Base-by-base conservation (phyloP, 2,329 filamentous ascomycete species). In the Penicillium fuscoglaucum region DNA sequence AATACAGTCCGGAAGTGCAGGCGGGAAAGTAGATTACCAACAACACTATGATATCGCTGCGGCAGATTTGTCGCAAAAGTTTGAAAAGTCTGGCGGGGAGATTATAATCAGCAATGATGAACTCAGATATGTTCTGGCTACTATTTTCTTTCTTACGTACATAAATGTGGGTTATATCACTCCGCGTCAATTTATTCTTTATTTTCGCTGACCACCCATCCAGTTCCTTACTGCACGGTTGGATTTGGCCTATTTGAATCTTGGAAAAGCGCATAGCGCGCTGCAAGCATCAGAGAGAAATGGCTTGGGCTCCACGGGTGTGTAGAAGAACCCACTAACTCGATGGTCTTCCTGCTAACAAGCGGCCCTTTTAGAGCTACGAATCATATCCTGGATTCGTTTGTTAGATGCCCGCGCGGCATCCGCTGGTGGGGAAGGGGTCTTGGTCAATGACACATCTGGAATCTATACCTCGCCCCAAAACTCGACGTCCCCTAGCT, bases 331-430 rank as follows among this genome's bases (percentile, higher is more conserved):
- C 1, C 15, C 6, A 6, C 33, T 39, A n/a, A 26, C 13, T 35
- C 4, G 4, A 28, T 19, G 6, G 7, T n/a, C 31, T 10, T 28
- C 24, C 12, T 39, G 5, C 31, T 48, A 15, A 48, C 7, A 33
- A 37, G 3, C 21, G 9, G 3, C 17, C 8, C 4, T 28, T 28
- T 49, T 15, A 49, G 47, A 49, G 10, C 15, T 49, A 4, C 35
- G 47, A 26, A 49, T 49, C 3, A 53, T 85, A 35, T 79, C 80
- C 2, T 85, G 82, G 83, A 76, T 85, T 37, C 79, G 82, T 4
- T 72, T 85, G 3, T 74, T 85, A 3, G 83, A 85, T 61, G 82
- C 80, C 1, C 76, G 82, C 10, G 82, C 83, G 4, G 82, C 84
- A 13, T 82, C 81, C 2, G 83, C 82, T 1, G 83, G 83, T 3